These are phyloP conservation scores for Cercospora zeina DNA, from an alignment of 2,329 filamentous ascomycete species.

Conservation along the genomic window DNA sequence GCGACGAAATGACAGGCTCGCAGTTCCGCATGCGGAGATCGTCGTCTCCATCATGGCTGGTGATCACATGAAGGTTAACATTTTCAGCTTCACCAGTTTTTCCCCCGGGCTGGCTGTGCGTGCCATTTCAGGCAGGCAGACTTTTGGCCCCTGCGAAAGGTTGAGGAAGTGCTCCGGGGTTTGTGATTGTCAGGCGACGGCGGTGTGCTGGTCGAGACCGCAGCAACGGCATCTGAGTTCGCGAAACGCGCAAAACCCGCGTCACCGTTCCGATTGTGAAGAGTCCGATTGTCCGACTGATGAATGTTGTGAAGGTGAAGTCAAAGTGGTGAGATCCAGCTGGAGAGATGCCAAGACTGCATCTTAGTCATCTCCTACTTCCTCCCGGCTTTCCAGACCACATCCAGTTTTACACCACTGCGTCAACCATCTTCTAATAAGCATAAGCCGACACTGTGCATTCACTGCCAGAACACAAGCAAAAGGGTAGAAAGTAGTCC, in stretches of 20 bases:
- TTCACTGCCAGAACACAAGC: too few species aligned
- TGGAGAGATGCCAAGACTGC: too few species aligned
- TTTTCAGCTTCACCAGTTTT: not conserved
- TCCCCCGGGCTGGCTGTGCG: not conserved
- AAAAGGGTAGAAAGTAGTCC: too few species aligned
- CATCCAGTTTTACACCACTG: too few species aligned
- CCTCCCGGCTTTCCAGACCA: too few species aligned
- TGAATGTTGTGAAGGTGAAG: too few species aligned
- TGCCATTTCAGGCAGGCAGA: not conserved
- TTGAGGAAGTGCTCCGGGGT: not conserved
- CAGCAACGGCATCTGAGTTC: not conserved
- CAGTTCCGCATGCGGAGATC: not conserved
- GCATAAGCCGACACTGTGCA: too few species aligned
- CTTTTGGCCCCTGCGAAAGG: not conserved
- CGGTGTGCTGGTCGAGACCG: not conserved
- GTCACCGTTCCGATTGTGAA: too few species aligned
- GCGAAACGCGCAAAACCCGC: not conserved
- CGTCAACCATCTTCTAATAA: too few species aligned
- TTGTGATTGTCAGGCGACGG: not conserved
- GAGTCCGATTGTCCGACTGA: too few species aligned
- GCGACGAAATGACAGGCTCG: not conserved
- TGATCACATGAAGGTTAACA: not conserved
- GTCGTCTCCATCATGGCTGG: not conserved
- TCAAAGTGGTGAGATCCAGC: too few species aligned
- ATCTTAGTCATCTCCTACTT: too few species aligned